Percentiles rank a stretch among this genome's conserved stretches.
These are phyloP conservation scores for Blumeria graminis DNA, from an alignment of 2,329 filamentous ascomycete genomes.

Conservation along the genomic window DNA sequence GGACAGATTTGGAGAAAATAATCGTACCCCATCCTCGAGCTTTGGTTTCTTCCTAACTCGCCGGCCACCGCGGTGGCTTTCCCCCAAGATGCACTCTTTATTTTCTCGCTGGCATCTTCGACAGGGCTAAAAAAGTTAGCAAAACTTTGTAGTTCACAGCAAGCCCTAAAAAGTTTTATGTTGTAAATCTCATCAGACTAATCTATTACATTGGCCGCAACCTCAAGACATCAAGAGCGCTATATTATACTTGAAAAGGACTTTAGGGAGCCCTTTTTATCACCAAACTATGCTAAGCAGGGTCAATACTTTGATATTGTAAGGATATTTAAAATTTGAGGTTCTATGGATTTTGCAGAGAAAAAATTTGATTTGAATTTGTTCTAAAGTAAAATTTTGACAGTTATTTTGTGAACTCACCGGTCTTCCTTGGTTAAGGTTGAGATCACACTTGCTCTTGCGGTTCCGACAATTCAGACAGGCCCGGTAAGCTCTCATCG, in stretches of 20 bases:
- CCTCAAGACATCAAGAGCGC: too few relatives aligned
- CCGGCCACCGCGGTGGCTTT: slow-evolving; percentile 14
- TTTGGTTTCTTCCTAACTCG: slow-evolving; percentile 14
- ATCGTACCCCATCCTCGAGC: slow-evolving; percentile 6
- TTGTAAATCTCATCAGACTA: too few relatives aligned
- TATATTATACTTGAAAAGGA: too few relatives aligned
- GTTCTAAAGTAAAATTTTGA: too few relatives aligned
- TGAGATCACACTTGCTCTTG: slow-evolving; percentile 15
- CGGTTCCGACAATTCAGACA: slow-evolving; percentile 14
- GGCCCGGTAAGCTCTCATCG: slow-evolving; percentile 15
- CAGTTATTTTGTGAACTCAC: slow-evolving; percentile 7
- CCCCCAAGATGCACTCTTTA: slow-evolving; percentile 14
- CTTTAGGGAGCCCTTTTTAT: too few relatives aligned
- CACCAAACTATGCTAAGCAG: too few relatives aligned
- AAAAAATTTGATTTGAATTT: too few relatives aligned
- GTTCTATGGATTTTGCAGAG: too few relatives aligned
- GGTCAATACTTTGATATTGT: too few relatives aligned
- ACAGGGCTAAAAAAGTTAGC: slow-evolving; percentile 10
- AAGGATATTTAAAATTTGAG: too few relatives aligned
- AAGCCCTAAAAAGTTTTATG: too few relatives aligned
- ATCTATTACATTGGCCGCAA: too few relatives aligned
- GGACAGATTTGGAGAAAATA: background rate
- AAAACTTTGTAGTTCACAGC: background rate
- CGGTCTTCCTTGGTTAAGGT: slow-evolving; percentile 12
- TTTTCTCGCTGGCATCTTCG: slow-evolving; percentile 14